These are phyloP conservation scores for Hortaea werneckii DNA, from an alignment of 2,329 filamentous ascomycete species.

Conservation along the genomic window DNA sequence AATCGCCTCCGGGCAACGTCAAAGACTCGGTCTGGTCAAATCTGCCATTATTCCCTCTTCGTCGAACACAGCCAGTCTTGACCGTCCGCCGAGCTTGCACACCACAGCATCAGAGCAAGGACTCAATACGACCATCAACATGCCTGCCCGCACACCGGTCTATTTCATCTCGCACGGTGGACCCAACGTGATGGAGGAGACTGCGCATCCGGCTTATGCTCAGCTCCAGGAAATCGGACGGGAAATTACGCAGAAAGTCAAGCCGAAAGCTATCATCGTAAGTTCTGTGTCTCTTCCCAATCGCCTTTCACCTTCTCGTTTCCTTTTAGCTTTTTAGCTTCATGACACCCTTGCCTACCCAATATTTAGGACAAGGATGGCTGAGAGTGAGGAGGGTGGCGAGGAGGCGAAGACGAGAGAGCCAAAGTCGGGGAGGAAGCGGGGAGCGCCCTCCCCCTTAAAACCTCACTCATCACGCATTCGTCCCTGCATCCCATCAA, in stretches of 20 bases:
- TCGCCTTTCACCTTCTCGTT: too few relatives aligned
- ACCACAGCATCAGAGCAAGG: neutral
- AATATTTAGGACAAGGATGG: too few relatives aligned
- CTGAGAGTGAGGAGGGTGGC: too few relatives aligned
- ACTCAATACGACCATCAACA: neutral
- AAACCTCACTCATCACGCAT: too few relatives aligned
- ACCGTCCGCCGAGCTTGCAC: neutral
- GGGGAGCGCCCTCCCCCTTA: too few relatives aligned
- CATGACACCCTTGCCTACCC: too few relatives aligned
- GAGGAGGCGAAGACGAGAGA: too few relatives aligned
- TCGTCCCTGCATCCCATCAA: too few relatives aligned
- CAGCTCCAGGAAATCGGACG: constrained; percentile 55
- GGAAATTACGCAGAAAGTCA: constrained; percentile 61
- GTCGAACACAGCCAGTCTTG: too few relatives aligned
- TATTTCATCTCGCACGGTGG: constrained; percentile 45
- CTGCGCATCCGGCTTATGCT: constrained; percentile 54
- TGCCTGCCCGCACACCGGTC: constrained; percentile 33
- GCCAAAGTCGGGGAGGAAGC: too few relatives aligned
- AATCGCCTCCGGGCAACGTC: neutral
- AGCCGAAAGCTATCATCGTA: constrained; percentile 57
- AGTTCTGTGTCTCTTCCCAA: neutral
- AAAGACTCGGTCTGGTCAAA: neutral
- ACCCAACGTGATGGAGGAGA: constrained; percentile 60
- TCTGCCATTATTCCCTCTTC: too few relatives aligned
- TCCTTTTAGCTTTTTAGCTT: too few relatives aligned